phyloP scores from a whole-genome alignment of 2,329 filamentous ascomycete genomes.

The Colletotrichum sansevieriae region DNA sequence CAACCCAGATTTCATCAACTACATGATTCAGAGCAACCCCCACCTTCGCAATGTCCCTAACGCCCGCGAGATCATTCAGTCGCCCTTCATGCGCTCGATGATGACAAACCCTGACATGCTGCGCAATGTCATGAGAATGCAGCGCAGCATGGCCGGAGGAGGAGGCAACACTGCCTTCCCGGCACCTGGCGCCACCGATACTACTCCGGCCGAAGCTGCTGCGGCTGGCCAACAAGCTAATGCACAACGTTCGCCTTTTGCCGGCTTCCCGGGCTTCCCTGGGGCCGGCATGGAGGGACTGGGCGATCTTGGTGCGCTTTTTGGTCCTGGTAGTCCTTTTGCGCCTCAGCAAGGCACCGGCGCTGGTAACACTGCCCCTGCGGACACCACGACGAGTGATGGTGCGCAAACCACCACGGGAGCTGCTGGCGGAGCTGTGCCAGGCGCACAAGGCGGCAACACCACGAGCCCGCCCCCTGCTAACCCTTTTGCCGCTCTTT shows the following conservation, averaged over 20 bases:
- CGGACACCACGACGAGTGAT: conserved; percentile 40
- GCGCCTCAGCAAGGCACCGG: conserved; percentile 42
- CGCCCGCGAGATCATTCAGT: conserved; percentile 87
- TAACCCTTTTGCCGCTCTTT: conserved; percentile 79
- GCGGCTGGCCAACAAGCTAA: conserved; percentile 47
- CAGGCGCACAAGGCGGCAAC: conserved; percentile 44
- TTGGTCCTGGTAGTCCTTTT: conserved; percentile 45
- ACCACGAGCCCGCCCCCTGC: conserved; percentile 55
- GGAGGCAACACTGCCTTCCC: conserved; percentile 76
- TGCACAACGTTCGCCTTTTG: conserved; percentile 56
- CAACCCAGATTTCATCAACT: conserved; percentile 93
- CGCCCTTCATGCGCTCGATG: conserved; percentile 90
- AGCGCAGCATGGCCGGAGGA: conserved; percentile 73
- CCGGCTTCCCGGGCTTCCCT: conserved; percentile 50
- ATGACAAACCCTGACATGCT: conserved; percentile 92
- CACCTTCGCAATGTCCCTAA: conserved; percentile 81
- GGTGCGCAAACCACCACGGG: conserved; percentile 36
- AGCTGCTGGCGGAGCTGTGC: conserved; percentile 41
- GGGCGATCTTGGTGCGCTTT: conserved; percentile 48
- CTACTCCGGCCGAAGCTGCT: conserved; percentile 71
- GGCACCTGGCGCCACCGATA: conserved; percentile 92
- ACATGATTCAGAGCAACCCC: conserved; percentile 94
- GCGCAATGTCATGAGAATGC: conserved; percentile 85
- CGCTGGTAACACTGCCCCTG: background rate
- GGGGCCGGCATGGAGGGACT: conserved; percentile 41